Evolutionary conservation across 2,329 filamentous ascomycete genomes (phyloP).

Genomic region (Venturiaceae sp.): DNA sequence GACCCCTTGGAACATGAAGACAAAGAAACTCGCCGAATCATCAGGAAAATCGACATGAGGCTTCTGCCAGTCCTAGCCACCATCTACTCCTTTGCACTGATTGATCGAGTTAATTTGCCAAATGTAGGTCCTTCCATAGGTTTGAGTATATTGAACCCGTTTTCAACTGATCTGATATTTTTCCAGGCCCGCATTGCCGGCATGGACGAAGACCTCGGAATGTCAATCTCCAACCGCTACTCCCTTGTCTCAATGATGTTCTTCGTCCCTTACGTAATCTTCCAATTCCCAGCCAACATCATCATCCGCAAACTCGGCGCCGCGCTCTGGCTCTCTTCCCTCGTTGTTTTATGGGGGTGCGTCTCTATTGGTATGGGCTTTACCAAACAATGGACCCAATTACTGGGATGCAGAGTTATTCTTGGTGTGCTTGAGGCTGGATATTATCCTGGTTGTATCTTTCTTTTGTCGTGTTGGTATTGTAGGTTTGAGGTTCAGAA

Average conservation of each 20-base stretch:
- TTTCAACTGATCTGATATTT: background rate
- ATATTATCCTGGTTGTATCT: slow-evolving; percentile 32
- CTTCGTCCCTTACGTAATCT: slow-evolving; percentile 33
- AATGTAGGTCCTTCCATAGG: background rate
- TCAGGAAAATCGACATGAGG: background rate
- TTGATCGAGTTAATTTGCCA: slow-evolving; percentile 3
- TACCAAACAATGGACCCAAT: slow-evolving; percentile 21
- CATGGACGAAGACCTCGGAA: slow-evolving; percentile 1
- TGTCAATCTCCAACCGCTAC: background rate
- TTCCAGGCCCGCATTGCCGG: background rate
- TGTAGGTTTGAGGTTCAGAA: slow-evolving; percentile 58
- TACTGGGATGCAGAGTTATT: slow-evolving; percentile 26
- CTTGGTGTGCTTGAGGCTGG: slow-evolving; percentile 29
- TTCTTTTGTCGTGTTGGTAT: slow-evolving; percentile 32
- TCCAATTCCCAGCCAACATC: slow-evolving; percentile 30
- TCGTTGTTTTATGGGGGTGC: slow-evolving; percentile 36
- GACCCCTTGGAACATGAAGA: background rate
- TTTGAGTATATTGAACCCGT: too few relatives aligned
- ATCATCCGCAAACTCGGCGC: slow-evolving; percentile 31
- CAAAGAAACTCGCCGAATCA: background rate
- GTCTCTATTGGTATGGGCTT: slow-evolving; percentile 37
- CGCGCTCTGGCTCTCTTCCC: slow-evolving; percentile 22
- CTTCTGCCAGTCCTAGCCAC: background rate
- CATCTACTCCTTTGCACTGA: background rate
- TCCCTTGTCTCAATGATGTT: slow-evolving; percentile 45